Evolutionary conservation across 805 yeast genomes (phyloP), one percentile per base, ranked within the genome.

Genomic region (Starmerella ratchasimensis): DNA sequence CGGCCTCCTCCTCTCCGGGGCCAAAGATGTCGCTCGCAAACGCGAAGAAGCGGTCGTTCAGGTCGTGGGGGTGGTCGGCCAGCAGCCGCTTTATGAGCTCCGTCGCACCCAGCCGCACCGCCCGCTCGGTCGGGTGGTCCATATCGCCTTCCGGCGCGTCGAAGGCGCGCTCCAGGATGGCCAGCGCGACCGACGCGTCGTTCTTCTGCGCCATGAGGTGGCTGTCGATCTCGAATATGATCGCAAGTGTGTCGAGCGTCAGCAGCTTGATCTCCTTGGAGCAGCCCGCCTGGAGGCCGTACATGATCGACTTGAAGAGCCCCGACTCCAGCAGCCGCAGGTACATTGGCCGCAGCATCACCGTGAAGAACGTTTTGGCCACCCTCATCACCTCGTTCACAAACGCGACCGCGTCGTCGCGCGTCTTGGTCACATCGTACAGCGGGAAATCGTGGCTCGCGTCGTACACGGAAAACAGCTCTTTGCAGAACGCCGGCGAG

Each of bases 321-420:
- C 94, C 94, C 37, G 64, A 68, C 33, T 69, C 67, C 9, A 86
- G 70, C 36, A 86, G 57, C 17, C 68, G 60, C 20, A 70, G 64
- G 55, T 73, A 83, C 46, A 90, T 75, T 18, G 65, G 72, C 0
- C 76, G 63, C 47, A 79, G 67, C 49, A 80, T 86, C 36, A 55
- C 58, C 3, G 70, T 59, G 37, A 71, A 83, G 22, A 74, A 62
- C 34, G 69, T 67, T 53, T 81, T 82, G 1, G 94, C 79, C 35
- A 81, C 74, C 13, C 72, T 56, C 2, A 80, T 74, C 54, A 82
- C 77, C 54, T 88, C 94, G 55, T 82, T 86, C 1, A 88, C 54
- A 57, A 86, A 65, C 46, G 69, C 68, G 3, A 90, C 75, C 0
- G 90, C 94, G 49, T 82, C 81, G 38, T 19, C 46, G 15, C 28